Evolutionary conservation across 495 filamentous ascomycete species (phyloP).

Genomic region (Entonaema liquescens): DNA sequence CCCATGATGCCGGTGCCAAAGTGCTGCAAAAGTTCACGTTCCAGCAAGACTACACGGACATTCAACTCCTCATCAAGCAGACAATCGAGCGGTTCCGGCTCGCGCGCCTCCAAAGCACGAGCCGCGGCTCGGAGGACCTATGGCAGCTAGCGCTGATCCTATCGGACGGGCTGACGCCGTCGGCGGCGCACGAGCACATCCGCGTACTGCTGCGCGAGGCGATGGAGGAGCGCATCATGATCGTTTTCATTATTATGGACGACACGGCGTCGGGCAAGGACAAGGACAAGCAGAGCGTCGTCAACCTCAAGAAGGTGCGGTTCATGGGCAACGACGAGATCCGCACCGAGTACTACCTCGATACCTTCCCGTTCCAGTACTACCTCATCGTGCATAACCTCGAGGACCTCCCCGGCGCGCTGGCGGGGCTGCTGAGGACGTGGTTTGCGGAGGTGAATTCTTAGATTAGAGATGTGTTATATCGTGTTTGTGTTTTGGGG

Average conservation of each 20-base stretch:
- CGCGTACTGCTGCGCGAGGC: constrained; percentile 83
- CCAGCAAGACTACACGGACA: constrained; percentile 82
- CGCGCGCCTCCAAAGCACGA: constrained; percentile 68
- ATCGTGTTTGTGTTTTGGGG: neutral
- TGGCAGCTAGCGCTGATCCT: constrained; percentile 97
- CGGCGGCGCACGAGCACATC: constrained; percentile 78
- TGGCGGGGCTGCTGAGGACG: constrained; percentile 88
- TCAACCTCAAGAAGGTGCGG: constrained; percentile 52
- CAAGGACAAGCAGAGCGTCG: constrained; percentile 48
- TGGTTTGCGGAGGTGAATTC: constrained; percentile 91
- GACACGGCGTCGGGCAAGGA: constrained; percentile 58
- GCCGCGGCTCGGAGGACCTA: constrained; percentile 74
- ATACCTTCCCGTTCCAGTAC: constrained; percentile 94
- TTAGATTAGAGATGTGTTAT: constrained; percentile 19
- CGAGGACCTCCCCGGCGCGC: constrained; percentile 84
- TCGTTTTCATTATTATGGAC: constrained; percentile 97
- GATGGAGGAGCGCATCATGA: constrained; percentile 93
- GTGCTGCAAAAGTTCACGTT: constrained; percentile 89
- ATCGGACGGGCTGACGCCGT: constrained; percentile 89
- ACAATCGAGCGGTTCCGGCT: constrained; percentile 84
- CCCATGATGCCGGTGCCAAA: constrained; percentile 79
- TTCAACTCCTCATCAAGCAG: constrained; percentile 75
- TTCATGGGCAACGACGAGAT: constrained; percentile 53
- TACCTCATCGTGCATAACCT: constrained; percentile 94
- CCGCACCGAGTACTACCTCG: constrained; percentile 86